Base-by-base conservation (phyloP, 2,329 filamentous ascomycete genomes). In the Monilinia vaccinii-corymbosi region DNA sequence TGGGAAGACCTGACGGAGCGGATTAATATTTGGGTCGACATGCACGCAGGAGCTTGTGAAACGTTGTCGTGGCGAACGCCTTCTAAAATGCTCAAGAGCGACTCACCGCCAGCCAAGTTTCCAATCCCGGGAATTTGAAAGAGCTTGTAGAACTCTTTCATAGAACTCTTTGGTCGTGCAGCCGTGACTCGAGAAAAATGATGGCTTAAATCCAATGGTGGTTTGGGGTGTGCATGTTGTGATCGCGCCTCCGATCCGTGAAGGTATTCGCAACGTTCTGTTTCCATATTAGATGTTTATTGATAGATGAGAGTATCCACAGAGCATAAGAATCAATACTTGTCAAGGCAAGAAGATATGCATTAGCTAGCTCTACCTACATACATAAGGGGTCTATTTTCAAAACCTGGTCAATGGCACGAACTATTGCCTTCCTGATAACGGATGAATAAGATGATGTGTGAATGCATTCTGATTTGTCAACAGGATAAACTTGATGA, bases 121-220 rank as follows among this genome's bases (percentile, higher is more conserved):
- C 76, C 78, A 62, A 86, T 81, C n/a, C 81, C 80, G 0, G 83
- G 83, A 56, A 85, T 82, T 65, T 71, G 64, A 68, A 94, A 94
- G 75, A 89, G 96, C 74, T 90, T 91, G 78, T 96, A 96, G 73
- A 92, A 90, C 42, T 80, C 71, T 77, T 96, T 96, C 72, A 96
- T 81, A 47, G 77, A 77, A 70, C 85, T 94, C 8, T 81, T 77
- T 8, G 77, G 67, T 10, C 90, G 81, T 50, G 81, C 80, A 69
- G 80, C 85, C 51, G 90, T 87, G 48, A 84, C 79, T 60, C 83
- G 78, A 1, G 89, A 92, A 67, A 86, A 87, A 71, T 92, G 87
- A 71, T 96, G 89, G 66, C 85, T 87, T 62, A 96, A 78, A 72
- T 96, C 88, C 66, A 84, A 76, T 7, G 92, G 90, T 60, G 68